Percentiles rank a stretch among this genome's conserved stretches.
phyloP scores from a whole-genome alignment of 2,329 filamentous ascomycete species.

The Cladophialophora chaetospira region DNA sequence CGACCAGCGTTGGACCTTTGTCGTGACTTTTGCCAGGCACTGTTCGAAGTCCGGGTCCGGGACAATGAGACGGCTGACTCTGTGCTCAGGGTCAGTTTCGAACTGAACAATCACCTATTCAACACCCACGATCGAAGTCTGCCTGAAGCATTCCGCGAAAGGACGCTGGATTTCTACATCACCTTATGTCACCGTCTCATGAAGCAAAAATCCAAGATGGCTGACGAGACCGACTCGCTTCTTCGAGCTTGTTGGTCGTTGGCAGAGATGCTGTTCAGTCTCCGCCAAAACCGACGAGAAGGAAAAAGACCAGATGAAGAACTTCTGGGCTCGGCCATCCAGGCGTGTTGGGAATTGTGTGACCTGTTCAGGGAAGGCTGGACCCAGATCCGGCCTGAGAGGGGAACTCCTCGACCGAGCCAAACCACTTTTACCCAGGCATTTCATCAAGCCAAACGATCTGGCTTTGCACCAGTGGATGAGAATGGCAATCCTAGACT shows the following conservation, averaged over 20 bases:
- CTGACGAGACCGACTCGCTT: slow-evolving; percentile 80
- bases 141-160: slow-evolving; percentile 82
- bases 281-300: slow-evolving; percentile 79
- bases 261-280: slow-evolving; percentile 88
- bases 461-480: slow-evolving; percentile 39
- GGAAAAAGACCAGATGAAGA: slow-evolving; percentile 76
- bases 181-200: slow-evolving; percentile 93
- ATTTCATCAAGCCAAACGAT: slow-evolving; percentile 52
- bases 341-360: slow-evolving; percentile 92
- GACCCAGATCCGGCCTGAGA: slow-evolving; percentile 83
- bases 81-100: slow-evolving; percentile 86
- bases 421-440: slow-evolving; percentile 72
- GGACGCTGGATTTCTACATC: slow-evolving; percentile 91
- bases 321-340: slow-evolving; percentile 80
- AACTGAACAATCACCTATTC: slow-evolving; percentile 92
- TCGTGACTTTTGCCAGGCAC: slow-evolving; percentile 84
- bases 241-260: slow-evolving; percentile 85
- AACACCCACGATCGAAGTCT: slow-evolving; percentile 84
- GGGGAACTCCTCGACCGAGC: slow-evolving; percentile 79
- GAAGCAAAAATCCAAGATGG: slow-evolving; percentile 81
- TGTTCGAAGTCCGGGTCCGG: slow-evolving; percentile 81
- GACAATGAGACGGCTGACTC: slow-evolving; percentile 81
- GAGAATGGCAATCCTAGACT: slow-evolving; percentile 35
- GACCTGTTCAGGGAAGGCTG: slow-evolving; percentile 91
- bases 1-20: slow-evolving; percentile 80